phyloP scores from a whole-genome alignment of 768 basidiomycete genomes.

The Leccinellum rugosiceps region DNA sequence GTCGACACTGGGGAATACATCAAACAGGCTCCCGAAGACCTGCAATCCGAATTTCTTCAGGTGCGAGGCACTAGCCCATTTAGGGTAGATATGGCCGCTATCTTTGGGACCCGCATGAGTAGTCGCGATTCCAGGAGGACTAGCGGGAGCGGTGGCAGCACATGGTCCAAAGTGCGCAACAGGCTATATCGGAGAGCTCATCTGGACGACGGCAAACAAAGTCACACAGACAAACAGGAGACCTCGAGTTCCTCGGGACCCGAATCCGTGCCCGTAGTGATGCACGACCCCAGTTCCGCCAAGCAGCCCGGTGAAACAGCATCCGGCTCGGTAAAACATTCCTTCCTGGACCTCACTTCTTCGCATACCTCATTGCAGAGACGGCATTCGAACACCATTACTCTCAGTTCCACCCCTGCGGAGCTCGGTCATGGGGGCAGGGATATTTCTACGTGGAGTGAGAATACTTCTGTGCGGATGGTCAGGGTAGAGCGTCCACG shows the following conservation, averaged over 20 bases:
- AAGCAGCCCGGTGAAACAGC: conserved; percentile 19
- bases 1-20: conserved; percentile 5
- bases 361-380: conserved; percentile 22
- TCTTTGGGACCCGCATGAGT: conserved; percentile 20
- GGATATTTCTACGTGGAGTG: conserved; percentile 14
- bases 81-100: conserved; percentile 38
- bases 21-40: conserved; percentile 1
- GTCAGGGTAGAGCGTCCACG: conserved; percentile 19
- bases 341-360: conserved; percentile 31
- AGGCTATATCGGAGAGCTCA: conserved; percentile 32
- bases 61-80: conserved; percentile 47
- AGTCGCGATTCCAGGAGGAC: conserved; percentile 21
- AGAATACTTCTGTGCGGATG: conserved; percentile 16
- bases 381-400: conserved; percentile 25
- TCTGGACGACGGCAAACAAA: conserved; percentile 27
- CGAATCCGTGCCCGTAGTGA: conserved; percentile 30
- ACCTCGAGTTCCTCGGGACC: conserved; percentile 24
- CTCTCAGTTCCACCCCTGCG: conserved; percentile 26
- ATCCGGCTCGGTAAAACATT: conserved; percentile 31
- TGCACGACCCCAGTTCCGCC: conserved; percentile 23
- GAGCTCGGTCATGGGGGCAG: conserved; percentile 22
- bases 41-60: conserved; percentile 28
- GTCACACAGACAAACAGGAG: conserved; percentile 17
- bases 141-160: conserved; percentile 23
- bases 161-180: conserved; percentile 31